Base-by-base conservation (phyloP, 192 early-diverging fungal genomes). In the Backusella morwellensis region DNA sequence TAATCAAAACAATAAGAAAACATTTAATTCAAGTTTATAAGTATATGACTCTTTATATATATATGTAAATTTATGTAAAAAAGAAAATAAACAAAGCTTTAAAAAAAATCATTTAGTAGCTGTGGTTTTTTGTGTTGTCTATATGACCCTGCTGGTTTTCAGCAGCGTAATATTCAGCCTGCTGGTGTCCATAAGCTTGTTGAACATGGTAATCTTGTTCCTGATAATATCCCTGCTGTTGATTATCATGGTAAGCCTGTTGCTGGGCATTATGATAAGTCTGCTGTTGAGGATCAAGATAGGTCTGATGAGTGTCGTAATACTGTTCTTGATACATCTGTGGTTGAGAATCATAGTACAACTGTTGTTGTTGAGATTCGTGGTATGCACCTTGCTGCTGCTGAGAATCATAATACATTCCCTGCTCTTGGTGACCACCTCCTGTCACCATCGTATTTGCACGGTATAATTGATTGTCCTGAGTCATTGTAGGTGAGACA, bases 341-440 rank as follows among this genome's bases (percentile, higher is more conserved):
- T 68, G 29, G 26, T 21, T 70, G 34, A 9, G 68, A 36, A 14
- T 70, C 68, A 17, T 70, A 36, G 12, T 70, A 70, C 38, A 70
- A 21, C 2, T 36, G 35, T 1, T 70, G 35, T 70, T 70, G 68
- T 11, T 34, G 68, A 70, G 32, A 19, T 14, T 42, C 26, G 1
- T 72, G 17, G 4, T 19, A 21, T 47, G 15, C 34, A 17, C 29
- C 34, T 36, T 68, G 67, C 35, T 68, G 67, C 29, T 35, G 67
- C 4, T 68, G 67, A 68, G 67, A n/a, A 29, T 47, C 40, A 72
- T 42, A 41, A 72, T 72, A 72, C 41, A 47, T 72, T 32, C 29
- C 70, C 5, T 36, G 21, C 6, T 70, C 35, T 44, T 70, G 69
- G 21, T 70, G 69, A 26, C 23, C n/a, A 63, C 21, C 12, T 26